Evolutionary conservation across 305 asterid species (phyloP).

Genomic region (Ajuga reptans): DNA sequence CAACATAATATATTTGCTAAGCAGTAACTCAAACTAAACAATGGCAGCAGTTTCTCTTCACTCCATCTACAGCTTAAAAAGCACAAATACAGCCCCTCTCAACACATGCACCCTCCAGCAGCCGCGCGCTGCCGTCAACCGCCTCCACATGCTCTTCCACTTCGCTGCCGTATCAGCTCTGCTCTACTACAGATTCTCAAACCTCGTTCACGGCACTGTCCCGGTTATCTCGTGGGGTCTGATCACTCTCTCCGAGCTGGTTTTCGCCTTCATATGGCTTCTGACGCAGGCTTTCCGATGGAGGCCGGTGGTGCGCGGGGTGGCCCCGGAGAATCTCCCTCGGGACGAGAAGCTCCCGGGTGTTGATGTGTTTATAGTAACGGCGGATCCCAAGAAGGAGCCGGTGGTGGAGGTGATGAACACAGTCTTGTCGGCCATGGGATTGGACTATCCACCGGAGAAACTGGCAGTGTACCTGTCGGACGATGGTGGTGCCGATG

Average conservation of each 20-base stretch:
- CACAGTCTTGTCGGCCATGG: slow-evolving; percentile 78
- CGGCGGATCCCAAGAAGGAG: slow-evolving; percentile 70
- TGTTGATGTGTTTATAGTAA: slow-evolving; percentile 63
- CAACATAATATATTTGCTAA: not conserved
- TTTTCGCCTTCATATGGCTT: slow-evolving; percentile 54
- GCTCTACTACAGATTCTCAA: slow-evolving; percentile 55
- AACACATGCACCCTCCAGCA: slow-evolving; percentile 56
- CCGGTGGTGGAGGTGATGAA: slow-evolving; percentile 83
- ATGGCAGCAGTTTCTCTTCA: slow-evolving; percentile 33
- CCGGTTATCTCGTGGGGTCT: slow-evolving; percentile 46
- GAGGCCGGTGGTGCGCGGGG: slow-evolving; percentile 61
- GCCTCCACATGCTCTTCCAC: slow-evolving; percentile 61
- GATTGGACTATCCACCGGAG: slow-evolving; percentile 61
- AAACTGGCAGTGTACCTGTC: slow-evolving; percentile 75
- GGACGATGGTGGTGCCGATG: slow-evolving; percentile 71
- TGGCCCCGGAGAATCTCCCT: slow-evolving; percentile 45
- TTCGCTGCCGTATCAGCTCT: slow-evolving; percentile 42
- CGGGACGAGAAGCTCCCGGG: slow-evolving; percentile 34
- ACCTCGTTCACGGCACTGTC: slow-evolving; percentile 30
- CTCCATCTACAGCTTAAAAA: slow-evolving; percentile 23
- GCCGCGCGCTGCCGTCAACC: slow-evolving; percentile 43
- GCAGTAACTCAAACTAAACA: not conserved
- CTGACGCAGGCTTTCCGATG: slow-evolving; percentile 71
- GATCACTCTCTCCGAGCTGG: slow-evolving; percentile 44
- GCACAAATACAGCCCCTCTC: slow-evolving; percentile 27